Evolutionary conservation across 371 early-diverging fungal genomes (phyloP).

Genomic region (Gilbertella persicaria): DNA sequence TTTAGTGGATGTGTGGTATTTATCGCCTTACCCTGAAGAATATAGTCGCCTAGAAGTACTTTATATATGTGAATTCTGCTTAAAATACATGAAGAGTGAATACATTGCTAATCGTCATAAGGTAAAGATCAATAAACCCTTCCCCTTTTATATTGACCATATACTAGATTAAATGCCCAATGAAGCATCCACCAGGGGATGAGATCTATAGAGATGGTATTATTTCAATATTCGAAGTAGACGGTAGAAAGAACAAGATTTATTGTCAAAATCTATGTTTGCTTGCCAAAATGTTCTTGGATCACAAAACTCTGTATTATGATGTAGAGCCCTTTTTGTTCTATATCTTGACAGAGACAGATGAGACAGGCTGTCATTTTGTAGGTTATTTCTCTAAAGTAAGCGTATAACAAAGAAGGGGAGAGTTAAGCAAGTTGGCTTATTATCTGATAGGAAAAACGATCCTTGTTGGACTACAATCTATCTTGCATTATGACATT

Average conservation of each 20-base stretch:
- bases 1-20: conserved; percentile 95
- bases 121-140: neutral
- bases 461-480: conserved; percentile 86
- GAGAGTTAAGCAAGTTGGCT: conserved; percentile 43
- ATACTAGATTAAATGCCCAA: conserved; percentile 83
- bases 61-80: conserved; percentile 97
- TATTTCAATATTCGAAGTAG: conserved; percentile 93
- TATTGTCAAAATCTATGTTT: conserved; percentile 99
- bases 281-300: conserved; percentile 97
- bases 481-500: conserved; percentile 95
- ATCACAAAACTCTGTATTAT: conserved; percentile 99
- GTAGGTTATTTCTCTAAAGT: conserved; percentile 99
- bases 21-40: conserved; percentile 98
- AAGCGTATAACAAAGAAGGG: conserved; percentile 70
- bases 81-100: conserved; percentile 89
- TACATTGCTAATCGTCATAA: conserved; percentile 72
- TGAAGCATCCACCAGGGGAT: conserved; percentile 95
- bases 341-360: conserved; percentile 89
- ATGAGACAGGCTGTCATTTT: conserved; percentile 85
- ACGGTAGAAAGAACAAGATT: conserved; percentile 92
- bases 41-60: conserved; percentile 71
- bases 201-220: conserved; percentile 96
- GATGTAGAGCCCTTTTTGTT: conserved; percentile 99
- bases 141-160: conserved; percentile 86
- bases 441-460: conserved; percentile 50